A percentile compares a stretch with the other conserved stretches of the same genome.
These are phyloP conservation scores for Haematococcus lacustris DNA, from an alignment of 139 green algal genomes.

Conservation along the genomic window DNA sequence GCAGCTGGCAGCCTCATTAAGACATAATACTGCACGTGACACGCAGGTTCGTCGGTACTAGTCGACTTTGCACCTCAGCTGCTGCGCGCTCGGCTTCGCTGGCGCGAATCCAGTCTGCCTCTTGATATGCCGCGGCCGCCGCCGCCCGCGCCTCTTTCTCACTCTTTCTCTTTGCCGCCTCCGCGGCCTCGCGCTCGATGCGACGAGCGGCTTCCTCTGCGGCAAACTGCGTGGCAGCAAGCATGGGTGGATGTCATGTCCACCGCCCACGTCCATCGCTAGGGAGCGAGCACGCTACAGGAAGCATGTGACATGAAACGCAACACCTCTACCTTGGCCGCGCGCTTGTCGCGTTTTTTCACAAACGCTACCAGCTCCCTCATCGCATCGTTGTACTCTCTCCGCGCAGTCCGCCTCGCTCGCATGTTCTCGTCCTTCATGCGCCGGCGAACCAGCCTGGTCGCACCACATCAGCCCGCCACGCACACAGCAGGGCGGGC, in stretches of 20 bases:
- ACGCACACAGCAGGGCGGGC: no score
- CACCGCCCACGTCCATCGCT: no score
- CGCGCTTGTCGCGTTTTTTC: constrained; percentile 78
- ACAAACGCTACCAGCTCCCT: constrained; percentile 82
- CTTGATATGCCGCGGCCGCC: constrained; percentile 33
- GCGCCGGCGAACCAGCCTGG: constrained; percentile 60
- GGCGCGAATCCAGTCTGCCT: constrained; percentile 34
- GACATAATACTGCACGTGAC: no score
- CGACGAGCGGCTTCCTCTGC: constrained; percentile 42
- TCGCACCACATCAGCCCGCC: no score
- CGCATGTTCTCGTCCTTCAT: constrained; percentile 94
- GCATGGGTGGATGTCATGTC: no score
- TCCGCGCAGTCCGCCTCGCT: constrained; percentile 30
- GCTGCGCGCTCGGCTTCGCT: constrained; percentile 15
- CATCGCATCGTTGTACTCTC: constrained; percentile 79
- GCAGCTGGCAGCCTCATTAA: not conserved
- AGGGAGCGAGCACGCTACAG: no score
- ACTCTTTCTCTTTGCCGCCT: constrained; percentile 19
- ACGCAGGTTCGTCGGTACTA: no score
- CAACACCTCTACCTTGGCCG: constrained; percentile 47
- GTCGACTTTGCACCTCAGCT: not conserved
- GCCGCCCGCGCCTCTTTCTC: constrained; percentile 42
- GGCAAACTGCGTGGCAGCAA: not conserved
- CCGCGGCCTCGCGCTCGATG: constrained; percentile 26
- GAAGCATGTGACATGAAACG: no score